A percentile compares a stretch with the other conserved stretches of the same genome.
Conservation (phyloP, 1,284 basidiomycete species). For the Fomitopsis betulina region DNA sequence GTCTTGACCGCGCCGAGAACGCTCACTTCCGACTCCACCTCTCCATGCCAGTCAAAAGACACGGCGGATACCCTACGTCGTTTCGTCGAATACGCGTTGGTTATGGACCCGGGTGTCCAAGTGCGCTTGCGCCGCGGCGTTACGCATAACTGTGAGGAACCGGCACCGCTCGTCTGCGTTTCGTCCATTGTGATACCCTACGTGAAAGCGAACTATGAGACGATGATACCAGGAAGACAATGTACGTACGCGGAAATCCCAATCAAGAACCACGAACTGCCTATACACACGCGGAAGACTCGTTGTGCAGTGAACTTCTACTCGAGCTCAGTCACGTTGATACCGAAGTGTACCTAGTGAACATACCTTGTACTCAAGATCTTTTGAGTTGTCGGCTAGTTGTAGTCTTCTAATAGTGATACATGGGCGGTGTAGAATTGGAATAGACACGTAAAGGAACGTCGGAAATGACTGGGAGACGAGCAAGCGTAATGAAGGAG, state of each 20-base stretch:
- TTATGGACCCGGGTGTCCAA: slow-evolving; percentile 26
- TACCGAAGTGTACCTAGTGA: no score
- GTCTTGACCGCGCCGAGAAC: slow-evolving; percentile 7
- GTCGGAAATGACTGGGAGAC: not conserved
- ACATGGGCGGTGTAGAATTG: not conserved
- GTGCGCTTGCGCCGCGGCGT: slow-evolving; percentile 22
- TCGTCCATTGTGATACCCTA: not conserved
- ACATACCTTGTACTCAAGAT: not conserved
- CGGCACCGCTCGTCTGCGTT: not conserved
- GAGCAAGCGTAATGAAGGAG: not conserved
- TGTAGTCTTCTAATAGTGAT: not conserved
- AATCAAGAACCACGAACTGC: no score
- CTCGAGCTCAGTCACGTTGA: no score
- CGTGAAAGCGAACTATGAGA: not conserved
- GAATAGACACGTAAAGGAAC: not conserved
- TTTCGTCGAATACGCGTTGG: slow-evolving; percentile 31
- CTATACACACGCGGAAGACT: no score
- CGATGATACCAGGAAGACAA: not conserved
- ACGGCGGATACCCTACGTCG: slow-evolving; percentile 27
- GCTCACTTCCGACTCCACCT: slow-evolving; percentile 11
- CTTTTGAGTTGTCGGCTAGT: not conserved
- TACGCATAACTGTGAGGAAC: slow-evolving; percentile 6
- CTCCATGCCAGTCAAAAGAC: slow-evolving; percentile 17
- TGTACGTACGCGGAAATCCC: no score
- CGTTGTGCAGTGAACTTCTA: no score